These are phyloP conservation scores for Patellifolia procumbens DNA, from an alignment of 179 eudicot genomes.

Conservation along the genomic window DNA sequence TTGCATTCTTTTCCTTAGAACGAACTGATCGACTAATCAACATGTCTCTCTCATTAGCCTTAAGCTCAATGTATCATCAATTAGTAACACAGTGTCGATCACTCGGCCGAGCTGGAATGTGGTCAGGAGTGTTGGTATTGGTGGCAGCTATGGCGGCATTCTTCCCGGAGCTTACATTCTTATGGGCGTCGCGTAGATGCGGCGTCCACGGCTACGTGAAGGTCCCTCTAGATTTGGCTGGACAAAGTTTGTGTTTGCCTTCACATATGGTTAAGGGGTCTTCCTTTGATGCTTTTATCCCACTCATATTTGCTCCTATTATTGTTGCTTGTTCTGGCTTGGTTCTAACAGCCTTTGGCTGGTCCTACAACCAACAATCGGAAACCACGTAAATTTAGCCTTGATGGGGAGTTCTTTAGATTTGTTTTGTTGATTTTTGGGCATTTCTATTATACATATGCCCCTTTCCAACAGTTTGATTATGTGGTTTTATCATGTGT, in stretches of 20 bases:
- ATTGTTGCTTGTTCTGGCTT: conserved; percentile 27
- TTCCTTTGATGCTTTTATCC: conserved; percentile 25
- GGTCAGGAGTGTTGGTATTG: conserved; percentile 9
- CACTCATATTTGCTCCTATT: conserved; percentile 25
- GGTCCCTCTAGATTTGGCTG: conserved; percentile 29
- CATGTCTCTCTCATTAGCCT: not conserved
- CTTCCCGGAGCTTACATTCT: conserved; percentile 21
- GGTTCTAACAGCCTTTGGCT: not conserved
- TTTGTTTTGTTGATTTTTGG: not conserved
- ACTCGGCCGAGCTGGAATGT: conserved; percentile 13
- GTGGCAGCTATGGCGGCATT: conserved; percentile 24
- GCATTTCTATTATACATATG: not conserved
- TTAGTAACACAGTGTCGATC: not conserved
- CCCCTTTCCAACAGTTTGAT: too few species aligned
- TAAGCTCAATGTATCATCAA: conserved; percentile 7
- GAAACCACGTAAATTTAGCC: not conserved
- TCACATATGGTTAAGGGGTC: conserved; percentile 22
- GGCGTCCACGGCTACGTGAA: conserved; percentile 16
- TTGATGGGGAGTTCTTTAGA: too few species aligned
- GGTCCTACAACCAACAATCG: conserved; percentile 7
- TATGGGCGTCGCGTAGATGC: conserved; percentile 18
- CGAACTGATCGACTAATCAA: not conserved
- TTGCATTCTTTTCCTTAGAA: not conserved
- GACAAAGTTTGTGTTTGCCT: conserved; percentile 28
- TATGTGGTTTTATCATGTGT: too few species aligned